Evolutionary conservation across 176 grass and related monocot species (phyloP), one percentile per base, ranked within the genome.

Genomic region (Bonia amplexicaulis): DNA sequence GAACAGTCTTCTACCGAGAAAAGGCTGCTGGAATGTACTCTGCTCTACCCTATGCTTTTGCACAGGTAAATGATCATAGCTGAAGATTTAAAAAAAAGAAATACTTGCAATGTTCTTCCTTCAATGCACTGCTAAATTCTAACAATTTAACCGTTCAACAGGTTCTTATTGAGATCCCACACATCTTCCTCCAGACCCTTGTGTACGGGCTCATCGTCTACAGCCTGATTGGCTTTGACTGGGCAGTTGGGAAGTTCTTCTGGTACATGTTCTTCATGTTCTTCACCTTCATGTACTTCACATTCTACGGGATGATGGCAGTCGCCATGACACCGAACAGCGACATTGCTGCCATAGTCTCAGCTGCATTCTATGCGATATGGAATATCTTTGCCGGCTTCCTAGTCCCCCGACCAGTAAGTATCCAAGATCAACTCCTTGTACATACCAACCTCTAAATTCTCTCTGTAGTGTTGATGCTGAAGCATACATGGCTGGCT

Each of bases 201-300:
- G 84, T 95, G 52, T 98, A 98, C 33, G 96, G 96, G 23, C 82
- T 98, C 46, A 84, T 98, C 5, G 93, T 98, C 22, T 98, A 95
- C 85, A 93, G 89, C 66, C 74, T 93, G 45, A 95, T 98, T 67
- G 81, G 80, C 16, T 95, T 92, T 51, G 93, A 98, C 10, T 98
- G 93, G 96, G 85, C 89, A 29, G 20, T 64, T 78, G 59, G 64
- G 19, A 98, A 98, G 54, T 98, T 98, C 88, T 87, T 98, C 29
- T 98, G 96, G 96, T 98, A 95, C 58, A 84, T 98, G 29, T 98
- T 95, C 82, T 98, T 98, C 82, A 93, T 98, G 96, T 98, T 92
- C 91, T 98, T 95, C 91, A 98, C 93, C 69, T 98, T 98, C 85
- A 85, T 94, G 86, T 98, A 98, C 91, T 98, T 94, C 96, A 98